These are phyloP conservation scores for Citrus reticulata DNA, from an alignment of 345 rosid genomes.

Conservation along the genomic window DNA sequence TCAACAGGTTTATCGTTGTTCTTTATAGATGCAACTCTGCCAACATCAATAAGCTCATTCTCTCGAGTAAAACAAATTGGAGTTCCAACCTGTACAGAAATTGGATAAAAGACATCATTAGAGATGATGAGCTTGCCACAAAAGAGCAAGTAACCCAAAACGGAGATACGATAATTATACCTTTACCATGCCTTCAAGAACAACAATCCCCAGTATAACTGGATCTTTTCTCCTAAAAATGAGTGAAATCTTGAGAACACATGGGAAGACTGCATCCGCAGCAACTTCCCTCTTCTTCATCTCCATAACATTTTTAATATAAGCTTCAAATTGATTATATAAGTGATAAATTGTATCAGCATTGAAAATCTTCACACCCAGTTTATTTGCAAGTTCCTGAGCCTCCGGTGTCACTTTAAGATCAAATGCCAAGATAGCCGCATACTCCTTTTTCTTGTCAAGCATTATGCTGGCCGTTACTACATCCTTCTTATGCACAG, in stretches of 20 bases:
- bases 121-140: neutral
- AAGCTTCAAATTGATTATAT: slow-evolving; percentile 82
- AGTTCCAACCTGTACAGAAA: slow-evolving; percentile 64
- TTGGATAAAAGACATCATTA: neutral
- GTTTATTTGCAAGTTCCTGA: slow-evolving; percentile 74
- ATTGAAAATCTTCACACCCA: slow-evolving; percentile 85
- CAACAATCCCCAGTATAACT: slow-evolving; percentile 79
- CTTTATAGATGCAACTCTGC: slow-evolving; percentile 79
- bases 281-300: slow-evolving; percentile 90
- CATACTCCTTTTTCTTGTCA: slow-evolving; percentile 84
- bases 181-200: slow-evolving; percentile 73
- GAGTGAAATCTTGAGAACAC: slow-evolving; percentile 72
- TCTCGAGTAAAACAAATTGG: slow-evolving; percentile 78
- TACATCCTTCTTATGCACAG: slow-evolving; percentile 91
- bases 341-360: slow-evolving; percentile 94
- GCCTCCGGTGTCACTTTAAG: slow-evolving; percentile 91
- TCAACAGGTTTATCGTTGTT: slow-evolving; percentile 71
- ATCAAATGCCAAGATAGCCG: slow-evolving; percentile 90
- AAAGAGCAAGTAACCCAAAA: too few relatives aligned
- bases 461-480: slow-evolving; percentile 94
- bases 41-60: slow-evolving; percentile 69
- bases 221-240: slow-evolving; percentile 86
- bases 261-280: slow-evolving; percentile 90
- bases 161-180: slow-evolving; percentile 24
- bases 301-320: slow-evolving; percentile 72